Conservation (phyloP, 2,329 filamentous ascomycete genomes). For the Cucurbitaria berberidis region DNA sequence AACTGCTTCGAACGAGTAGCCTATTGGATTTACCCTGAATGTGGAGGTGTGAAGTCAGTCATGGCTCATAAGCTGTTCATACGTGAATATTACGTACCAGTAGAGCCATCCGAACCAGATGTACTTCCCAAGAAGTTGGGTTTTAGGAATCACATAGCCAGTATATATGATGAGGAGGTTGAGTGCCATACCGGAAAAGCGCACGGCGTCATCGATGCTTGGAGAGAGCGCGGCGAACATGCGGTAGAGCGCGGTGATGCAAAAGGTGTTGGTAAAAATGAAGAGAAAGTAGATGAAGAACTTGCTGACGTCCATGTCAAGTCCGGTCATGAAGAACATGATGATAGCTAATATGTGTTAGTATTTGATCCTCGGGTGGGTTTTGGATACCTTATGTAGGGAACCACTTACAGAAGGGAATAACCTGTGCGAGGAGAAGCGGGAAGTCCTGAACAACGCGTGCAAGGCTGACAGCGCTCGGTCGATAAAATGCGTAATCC, state of each 20-base stretch:
- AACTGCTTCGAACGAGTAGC: slow-evolving; percentile 71
- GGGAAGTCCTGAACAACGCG: slow-evolving; percentile 69
- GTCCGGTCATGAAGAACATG: slow-evolving; percentile 69
- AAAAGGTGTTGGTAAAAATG: slow-evolving; percentile 67
- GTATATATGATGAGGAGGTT: slow-evolving; percentile 69
- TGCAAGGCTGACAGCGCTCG: slow-evolving; percentile 67
- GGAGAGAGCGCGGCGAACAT: slow-evolving; percentile 70
- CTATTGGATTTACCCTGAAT: slow-evolving; percentile 52
- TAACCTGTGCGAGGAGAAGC: slow-evolving; percentile 63
- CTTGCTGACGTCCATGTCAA: slow-evolving; percentile 65
- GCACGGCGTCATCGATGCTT: slow-evolving; percentile 69
- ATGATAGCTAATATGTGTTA: slow-evolving; percentile 52
- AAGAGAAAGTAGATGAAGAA: slow-evolving; percentile 72
- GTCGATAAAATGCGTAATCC: slow-evolving; percentile 73
- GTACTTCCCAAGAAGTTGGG: slow-evolving; percentile 62
- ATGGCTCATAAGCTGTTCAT: neutral
- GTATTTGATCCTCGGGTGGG: neutral
- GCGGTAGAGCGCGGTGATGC: slow-evolving; percentile 68
- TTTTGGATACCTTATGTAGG: neutral
- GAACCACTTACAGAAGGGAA: slow-evolving; percentile 57
- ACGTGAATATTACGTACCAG: slow-evolving; percentile 22
- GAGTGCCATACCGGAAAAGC: slow-evolving; percentile 67
- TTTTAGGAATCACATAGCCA: slow-evolving; percentile 72
- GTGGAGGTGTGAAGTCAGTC: neutral
- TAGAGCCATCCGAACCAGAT: slow-evolving; percentile 66